Evolutionary conservation across 2,329 filamentous ascomycete genomes (phyloP), one percentile per base, ranked within the genome.

Genomic region (Zymoseptoria crescenta): DNA sequence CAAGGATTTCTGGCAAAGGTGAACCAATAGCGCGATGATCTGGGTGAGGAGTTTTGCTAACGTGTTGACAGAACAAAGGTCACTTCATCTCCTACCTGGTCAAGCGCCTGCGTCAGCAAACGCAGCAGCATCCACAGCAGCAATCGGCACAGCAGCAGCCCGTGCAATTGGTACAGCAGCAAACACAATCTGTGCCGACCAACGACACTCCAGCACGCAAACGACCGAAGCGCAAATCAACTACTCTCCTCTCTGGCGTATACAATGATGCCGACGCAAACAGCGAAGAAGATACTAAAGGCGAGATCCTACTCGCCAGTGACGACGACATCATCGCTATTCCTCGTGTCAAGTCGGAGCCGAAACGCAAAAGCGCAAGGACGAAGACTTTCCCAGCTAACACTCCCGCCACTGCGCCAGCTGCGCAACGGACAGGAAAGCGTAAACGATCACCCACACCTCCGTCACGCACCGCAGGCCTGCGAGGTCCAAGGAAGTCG

Each of bases 1-100:
- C 52, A 35, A 10, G 28, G 53, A 10, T 62, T 64, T 49, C 57
- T 63, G 13, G 35, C 21, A 8, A 24, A 56, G 54, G 54, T 56
- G 28, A 29, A 19, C 21, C 13, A 29, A 3, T 29, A 35, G n/a
- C 49, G 8, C 20, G 49, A 24, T 19, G 49, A 28, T 28, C n/a
- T 24, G 27, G 20, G 27, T 54, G 21, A 30, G 24, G 21, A 54
- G 13, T 28, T 20, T 20, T 54, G 52, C 52, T 54, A 16, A 52
- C 49, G 20, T 52, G 9, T 54, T 41, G 20, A 10, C 20, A 41
- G 58, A 52, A 49, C 50, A 55, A 52, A 51, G 49, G 19, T n/a
- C 24, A 21, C 24, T 51, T 51, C 49, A 21, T 51, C 49, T 21
- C 20, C n/a, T 51, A 21, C 24, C 20, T 51, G 20, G 9, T 51